A percentile compares a stretch with the other conserved stretches of the same genome.
Evolutionary conservation across 768 basidiomycete species (phyloP).

Genomic region (Panaeolus cyanescens): DNA sequence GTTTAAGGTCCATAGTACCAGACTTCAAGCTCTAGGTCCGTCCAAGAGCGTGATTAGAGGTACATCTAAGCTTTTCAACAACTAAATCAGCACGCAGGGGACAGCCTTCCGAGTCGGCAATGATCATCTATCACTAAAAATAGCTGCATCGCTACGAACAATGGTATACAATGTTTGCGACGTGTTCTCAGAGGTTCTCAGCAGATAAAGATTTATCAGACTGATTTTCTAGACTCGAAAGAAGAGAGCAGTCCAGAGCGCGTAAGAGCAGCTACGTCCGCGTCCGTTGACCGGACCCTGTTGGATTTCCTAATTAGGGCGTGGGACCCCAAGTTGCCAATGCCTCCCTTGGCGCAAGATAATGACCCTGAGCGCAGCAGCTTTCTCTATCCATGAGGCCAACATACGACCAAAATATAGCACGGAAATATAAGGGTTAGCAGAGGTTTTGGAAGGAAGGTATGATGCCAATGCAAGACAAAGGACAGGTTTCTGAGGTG

Average conservation of each 20-base stretch:
- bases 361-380: neutral
- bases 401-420: neutral
- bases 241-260: too few species aligned
- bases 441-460: too few species aligned
- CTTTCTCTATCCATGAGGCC: neutral
- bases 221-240: too few species aligned
- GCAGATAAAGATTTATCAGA: too few species aligned
- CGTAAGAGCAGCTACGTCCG: neutral
- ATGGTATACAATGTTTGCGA: neutral
- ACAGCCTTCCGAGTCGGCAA: neutral
- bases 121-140: neutral
- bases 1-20: too few species aligned
- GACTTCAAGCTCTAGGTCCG: too few species aligned
- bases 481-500: neutral
- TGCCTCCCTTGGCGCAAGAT: neutral
- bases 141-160: neutral
- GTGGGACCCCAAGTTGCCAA: neutral
- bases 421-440: too few species aligned
- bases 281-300: neutral
- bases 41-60: too few species aligned
- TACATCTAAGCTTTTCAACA: too few species aligned
- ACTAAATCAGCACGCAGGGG: too few species aligned
- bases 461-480: neutral
- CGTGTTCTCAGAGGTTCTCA: neutral
- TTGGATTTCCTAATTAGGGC: neutral